A percentile compares a stretch with the other conserved stretches of the same genome.
Conservation (phyloP, 805 yeast species). For the Saccharomycopsis sp. region DNA sequence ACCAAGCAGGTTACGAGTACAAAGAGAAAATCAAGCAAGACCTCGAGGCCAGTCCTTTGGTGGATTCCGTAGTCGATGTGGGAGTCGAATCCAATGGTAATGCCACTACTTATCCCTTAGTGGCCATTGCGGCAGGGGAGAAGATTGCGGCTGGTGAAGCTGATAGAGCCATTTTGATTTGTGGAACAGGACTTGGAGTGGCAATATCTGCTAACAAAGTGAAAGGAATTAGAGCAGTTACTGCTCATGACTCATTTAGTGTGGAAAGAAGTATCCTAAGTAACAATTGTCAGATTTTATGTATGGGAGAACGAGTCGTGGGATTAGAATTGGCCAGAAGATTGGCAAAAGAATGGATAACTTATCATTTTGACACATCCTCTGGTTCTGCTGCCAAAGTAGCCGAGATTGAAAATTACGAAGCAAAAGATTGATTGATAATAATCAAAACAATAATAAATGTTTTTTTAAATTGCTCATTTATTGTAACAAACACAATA, state of each 20-base stretch:
- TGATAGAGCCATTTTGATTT: constrained; percentile 35
- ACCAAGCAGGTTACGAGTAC: constrained; percentile 36
- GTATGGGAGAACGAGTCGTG: constrained; percentile 39
- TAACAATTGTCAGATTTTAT: constrained; percentile 34
- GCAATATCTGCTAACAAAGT: constrained; percentile 39
- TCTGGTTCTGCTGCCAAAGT: constrained; percentile 35
- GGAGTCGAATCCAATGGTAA: constrained; percentile 29
- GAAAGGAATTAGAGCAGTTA: constrained; percentile 35
- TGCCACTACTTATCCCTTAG: constrained; percentile 31
- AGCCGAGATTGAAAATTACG: constrained; percentile 23
- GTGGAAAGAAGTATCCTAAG: constrained; percentile 35
- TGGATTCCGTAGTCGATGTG: constrained; percentile 28
- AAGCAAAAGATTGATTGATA: neutral
- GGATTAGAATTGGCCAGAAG: constrained; percentile 35
- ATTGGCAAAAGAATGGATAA: constrained; percentile 34
- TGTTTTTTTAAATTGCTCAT: no score
- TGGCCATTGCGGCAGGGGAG: constrained; percentile 35
- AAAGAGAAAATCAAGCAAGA: constrained; percentile 30
- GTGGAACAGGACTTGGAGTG: constrained; percentile 42
- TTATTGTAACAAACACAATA: no score
- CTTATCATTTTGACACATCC: constrained; percentile 30
- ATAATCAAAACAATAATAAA: no score
- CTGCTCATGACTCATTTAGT: constrained; percentile 38
- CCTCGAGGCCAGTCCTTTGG: constrained; percentile 23
- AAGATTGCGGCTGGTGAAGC: constrained; percentile 30